phyloP scores from a whole-genome alignment of 139 green algal genomes.

The Trebouxia sp. region DNA sequence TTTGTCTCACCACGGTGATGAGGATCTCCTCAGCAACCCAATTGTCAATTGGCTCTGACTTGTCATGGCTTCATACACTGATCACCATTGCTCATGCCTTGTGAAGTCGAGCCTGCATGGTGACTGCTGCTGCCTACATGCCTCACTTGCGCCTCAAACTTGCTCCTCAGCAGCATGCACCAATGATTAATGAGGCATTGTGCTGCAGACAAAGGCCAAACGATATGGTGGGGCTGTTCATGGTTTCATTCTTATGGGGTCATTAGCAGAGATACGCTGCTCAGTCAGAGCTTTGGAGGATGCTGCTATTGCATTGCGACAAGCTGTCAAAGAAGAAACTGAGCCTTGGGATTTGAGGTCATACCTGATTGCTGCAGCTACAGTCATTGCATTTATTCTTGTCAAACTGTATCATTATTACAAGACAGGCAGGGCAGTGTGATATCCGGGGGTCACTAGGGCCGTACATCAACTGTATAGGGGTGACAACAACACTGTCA shows the following conservation, averaged over 20 bases:
- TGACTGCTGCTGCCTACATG: background rate
- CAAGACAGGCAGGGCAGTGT: constrained; percentile 5
- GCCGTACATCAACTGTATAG: too few relatives aligned
- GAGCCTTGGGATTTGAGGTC: constrained; percentile 1
- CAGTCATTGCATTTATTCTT: background rate
- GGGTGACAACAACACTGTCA: too few relatives aligned
- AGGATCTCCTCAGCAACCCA: too few relatives aligned
- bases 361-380: background rate
- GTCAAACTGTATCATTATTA: constrained; percentile 9
- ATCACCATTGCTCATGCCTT: too few relatives aligned
- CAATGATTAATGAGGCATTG: background rate
- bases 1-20: too few relatives aligned
- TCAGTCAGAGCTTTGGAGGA: constrained; percentile 17
- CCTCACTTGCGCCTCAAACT: background rate
- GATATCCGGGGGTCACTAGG: too few relatives aligned
- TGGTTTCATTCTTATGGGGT: background rate
- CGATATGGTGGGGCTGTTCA: constrained; percentile 5
- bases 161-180: background rate
- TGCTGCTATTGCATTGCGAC: background rate
- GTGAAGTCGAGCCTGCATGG: too few relatives aligned
- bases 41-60: too few relatives aligned
- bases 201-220: background rate
- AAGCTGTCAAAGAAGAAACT: constrained; percentile 12
- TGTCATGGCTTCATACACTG: too few relatives aligned
- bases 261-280: constrained; percentile 9